These are phyloP conservation scores for Aspergillus biplanus DNA, from an alignment of 495 filamentous ascomycete species.

Conservation along the genomic window DNA sequence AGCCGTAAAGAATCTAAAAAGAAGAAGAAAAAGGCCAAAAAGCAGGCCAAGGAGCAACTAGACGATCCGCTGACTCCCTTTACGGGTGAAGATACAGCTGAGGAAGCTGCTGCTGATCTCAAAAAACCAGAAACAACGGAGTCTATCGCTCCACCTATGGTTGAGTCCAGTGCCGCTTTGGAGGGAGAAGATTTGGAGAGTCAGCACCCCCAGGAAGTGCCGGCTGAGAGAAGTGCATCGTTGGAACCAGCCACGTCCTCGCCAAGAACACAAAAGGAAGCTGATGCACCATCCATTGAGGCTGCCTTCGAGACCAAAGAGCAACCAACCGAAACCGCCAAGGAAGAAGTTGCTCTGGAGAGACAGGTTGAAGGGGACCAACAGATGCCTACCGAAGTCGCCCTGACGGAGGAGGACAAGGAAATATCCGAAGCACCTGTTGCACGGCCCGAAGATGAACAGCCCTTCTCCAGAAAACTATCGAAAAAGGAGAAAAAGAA, in stretches of 20 bases:
- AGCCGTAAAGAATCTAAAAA: constrained; percentile 34
- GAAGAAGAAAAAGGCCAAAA: constrained; percentile 35
- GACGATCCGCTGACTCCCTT: constrained; percentile 18
- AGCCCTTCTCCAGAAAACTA: constrained; percentile 31
- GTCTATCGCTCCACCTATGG: not conserved
- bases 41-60: constrained; percentile 21
- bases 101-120: constrained; percentile 1
- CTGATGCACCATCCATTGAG: too few species aligned
- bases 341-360: too few species aligned
- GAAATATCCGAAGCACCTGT: constrained; percentile 7
- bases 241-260: not conserved
- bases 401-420: not conserved
- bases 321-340: too few species aligned
- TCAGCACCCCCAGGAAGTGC: not conserved
- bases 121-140: not conserved
- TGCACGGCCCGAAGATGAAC: constrained; percentile 4
- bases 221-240: not conserved
- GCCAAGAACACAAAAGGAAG: too few species aligned
- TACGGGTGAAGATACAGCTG: constrained; percentile 7
- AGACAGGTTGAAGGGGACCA: not conserved
- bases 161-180: not conserved
- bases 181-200: not conserved
- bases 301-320: too few species aligned
- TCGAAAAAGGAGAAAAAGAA: constrained; percentile 51
- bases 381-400: not conserved